Conservation (phyloP, 2,329 filamentous ascomycete genomes). For the Thielaviopsis populi region DNA sequence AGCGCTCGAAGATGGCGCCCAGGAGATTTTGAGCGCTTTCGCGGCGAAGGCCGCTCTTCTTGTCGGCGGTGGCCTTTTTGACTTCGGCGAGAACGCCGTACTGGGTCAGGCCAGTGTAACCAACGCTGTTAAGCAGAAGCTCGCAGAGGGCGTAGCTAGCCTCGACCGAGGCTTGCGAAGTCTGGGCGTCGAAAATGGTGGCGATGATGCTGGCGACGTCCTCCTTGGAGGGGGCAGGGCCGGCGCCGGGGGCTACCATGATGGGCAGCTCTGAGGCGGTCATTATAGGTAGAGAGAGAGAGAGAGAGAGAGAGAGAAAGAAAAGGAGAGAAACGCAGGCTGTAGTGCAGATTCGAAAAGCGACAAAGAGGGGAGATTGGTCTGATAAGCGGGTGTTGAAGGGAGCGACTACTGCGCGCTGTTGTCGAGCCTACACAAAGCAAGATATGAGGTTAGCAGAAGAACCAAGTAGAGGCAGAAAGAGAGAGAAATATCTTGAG, state of each 20-base stretch:
- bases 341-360: not conserved
- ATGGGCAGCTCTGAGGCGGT: conserved; percentile 20
- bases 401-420: not conserved
- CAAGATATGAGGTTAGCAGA: not conserved
- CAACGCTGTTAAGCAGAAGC: conserved; percentile 39
- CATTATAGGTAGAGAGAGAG: conserved; percentile 1
- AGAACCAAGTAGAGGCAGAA: not conserved
- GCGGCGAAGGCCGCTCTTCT: conserved; percentile 74
- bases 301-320: not conserved
- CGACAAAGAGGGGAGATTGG: not conserved
- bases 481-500: not conserved
- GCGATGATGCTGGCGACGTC: conserved; percentile 51
- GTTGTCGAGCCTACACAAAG: not conserved
- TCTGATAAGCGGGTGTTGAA: not conserved
- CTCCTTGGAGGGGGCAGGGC: conserved; percentile 46
- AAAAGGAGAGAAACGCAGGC: not conserved
- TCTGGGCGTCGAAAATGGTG: conserved; percentile 53
- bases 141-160: conserved; percentile 48
- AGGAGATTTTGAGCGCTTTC: conserved; percentile 93
- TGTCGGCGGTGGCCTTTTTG: conserved; percentile 69
- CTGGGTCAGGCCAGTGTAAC: conserved; percentile 35
- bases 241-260: conserved; percentile 33
- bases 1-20: conserved; percentile 82
- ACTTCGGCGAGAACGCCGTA: conserved; percentile 42
- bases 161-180: conserved; percentile 53